Evolutionary conservation across 2,329 filamentous ascomycete species (phyloP).

Genomic region (Huntiella omanensis): DNA sequence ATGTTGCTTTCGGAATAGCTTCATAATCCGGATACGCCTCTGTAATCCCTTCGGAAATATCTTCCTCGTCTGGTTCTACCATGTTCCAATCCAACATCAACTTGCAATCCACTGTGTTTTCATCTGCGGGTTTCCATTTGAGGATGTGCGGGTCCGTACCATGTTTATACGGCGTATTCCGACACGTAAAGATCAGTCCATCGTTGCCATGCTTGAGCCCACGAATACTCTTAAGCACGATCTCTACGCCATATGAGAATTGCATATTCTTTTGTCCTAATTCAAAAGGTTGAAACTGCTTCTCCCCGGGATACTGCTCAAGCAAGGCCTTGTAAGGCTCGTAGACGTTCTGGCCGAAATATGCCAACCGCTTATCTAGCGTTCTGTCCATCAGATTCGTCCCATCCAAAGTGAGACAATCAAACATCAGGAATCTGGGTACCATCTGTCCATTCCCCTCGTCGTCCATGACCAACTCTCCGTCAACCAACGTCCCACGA

Average conservation of each 20-base stretch:
- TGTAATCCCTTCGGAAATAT: conserved; percentile 46
- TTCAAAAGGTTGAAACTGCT: conserved; percentile 53
- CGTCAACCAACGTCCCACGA: conserved; percentile 66
- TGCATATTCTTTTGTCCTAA: conserved; percentile 82
- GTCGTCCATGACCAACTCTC: conserved; percentile 80
- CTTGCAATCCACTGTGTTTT: conserved; percentile 89
- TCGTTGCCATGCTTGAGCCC: conserved; percentile 83
- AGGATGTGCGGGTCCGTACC: conserved; percentile 88
- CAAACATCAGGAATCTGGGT: conserved; percentile 80
- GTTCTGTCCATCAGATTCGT: conserved; percentile 58
- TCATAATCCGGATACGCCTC: conserved; percentile 61
- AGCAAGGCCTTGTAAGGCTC: conserved; percentile 48
- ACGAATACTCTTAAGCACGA: conserved; percentile 76
- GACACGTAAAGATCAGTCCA: conserved; percentile 93
- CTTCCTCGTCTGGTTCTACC: conserved; percentile 47
- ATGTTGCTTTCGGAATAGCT: conserved; percentile 50
- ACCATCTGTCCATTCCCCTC: conserved; percentile 46
- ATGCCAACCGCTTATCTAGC: conserved; percentile 74
- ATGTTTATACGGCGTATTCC: conserved; percentile 64
- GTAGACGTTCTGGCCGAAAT: conserved; percentile 63
- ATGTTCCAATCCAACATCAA: conserved; percentile 58
- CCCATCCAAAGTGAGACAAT: conserved; percentile 68
- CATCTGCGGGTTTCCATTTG: conserved; percentile 92
- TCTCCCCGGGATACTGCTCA: conserved; percentile 48
- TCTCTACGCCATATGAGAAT: conserved; percentile 71